phyloP scores from a whole-genome alignment of 257 asterid genomes.

The Asclepias syriaca region DNA sequence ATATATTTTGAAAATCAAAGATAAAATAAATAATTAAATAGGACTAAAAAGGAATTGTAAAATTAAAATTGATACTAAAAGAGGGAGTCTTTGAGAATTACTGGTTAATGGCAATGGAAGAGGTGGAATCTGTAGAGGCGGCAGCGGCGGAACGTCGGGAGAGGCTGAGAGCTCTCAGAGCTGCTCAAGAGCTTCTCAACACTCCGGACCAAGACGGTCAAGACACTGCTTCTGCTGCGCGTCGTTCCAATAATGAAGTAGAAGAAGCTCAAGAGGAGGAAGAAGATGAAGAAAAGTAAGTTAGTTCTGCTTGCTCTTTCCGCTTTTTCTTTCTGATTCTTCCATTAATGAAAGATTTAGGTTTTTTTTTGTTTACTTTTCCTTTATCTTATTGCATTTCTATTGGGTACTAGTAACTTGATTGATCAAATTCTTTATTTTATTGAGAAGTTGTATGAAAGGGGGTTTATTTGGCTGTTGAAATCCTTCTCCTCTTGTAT shows the following conservation, averaged over 20 bases:
- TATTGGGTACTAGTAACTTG: not conserved
- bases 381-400: not conserved
- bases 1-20: too few species aligned
- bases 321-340: not conserved
- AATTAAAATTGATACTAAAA: too few species aligned
- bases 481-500: not conserved
- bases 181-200: conserved; percentile 77
- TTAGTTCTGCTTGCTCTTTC: not conserved
- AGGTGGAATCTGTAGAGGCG: conserved; percentile 61
- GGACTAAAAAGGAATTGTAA: too few species aligned
- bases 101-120: conserved; percentile 38
- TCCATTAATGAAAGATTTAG: not conserved
- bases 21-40: too few species aligned
- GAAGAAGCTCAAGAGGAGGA: conserved; percentile 19
- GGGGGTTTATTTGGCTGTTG: not conserved
- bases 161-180: conserved; percentile 71
- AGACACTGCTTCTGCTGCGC: not conserved
- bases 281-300: conserved; percentile 24
- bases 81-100: too few species aligned
- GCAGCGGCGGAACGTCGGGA: conserved; percentile 75
- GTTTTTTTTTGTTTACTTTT: not conserved
- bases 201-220: conserved; percentile 57
- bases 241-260: conserved; percentile 9
- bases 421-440: not conserved
- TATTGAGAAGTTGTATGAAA: not conserved